These are phyloP conservation scores for Saccharomyces hybrid DNA, from an alignment of 1,139 yeast genomes.

Conservation along the genomic window DNA sequence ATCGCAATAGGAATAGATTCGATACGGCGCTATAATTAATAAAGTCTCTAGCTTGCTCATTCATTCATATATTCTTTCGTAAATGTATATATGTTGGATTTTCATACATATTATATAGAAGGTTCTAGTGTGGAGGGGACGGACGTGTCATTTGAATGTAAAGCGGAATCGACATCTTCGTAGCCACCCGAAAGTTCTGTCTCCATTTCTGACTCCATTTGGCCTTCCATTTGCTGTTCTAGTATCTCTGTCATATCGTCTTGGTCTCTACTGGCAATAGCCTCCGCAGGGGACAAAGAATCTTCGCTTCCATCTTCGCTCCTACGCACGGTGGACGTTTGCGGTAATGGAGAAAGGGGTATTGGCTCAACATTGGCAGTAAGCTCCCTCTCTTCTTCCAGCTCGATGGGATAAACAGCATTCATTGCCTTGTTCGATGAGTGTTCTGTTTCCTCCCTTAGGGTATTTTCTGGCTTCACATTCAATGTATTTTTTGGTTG, in stretches of 20 bases:
- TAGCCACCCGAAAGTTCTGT: conserved; percentile 4
- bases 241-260: conserved; percentile 6
- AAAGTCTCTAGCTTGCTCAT: neutral
- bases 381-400: neutral
- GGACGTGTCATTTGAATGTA: neutral
- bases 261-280: conserved; percentile 12
- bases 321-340: neutral
- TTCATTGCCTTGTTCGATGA: neutral
- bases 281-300: conserved; percentile 8
- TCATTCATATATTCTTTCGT: neutral
- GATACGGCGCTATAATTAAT: neutral
- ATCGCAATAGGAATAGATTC: neutral
- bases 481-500: neutral
- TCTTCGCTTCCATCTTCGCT: neutral
- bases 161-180: neutral
- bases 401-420: neutral
- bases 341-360: neutral
- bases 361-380: neutral
- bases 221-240: conserved; percentile 13
- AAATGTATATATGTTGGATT: neutral
- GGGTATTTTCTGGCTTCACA: neutral
- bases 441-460: neutral
- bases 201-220: conserved; percentile 10
- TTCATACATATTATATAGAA: neutral
- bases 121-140: neutral